Conservation (phyloP, 2,329 filamentous ascomycete genomes). For the Cyclaneusma minus region DNA sequence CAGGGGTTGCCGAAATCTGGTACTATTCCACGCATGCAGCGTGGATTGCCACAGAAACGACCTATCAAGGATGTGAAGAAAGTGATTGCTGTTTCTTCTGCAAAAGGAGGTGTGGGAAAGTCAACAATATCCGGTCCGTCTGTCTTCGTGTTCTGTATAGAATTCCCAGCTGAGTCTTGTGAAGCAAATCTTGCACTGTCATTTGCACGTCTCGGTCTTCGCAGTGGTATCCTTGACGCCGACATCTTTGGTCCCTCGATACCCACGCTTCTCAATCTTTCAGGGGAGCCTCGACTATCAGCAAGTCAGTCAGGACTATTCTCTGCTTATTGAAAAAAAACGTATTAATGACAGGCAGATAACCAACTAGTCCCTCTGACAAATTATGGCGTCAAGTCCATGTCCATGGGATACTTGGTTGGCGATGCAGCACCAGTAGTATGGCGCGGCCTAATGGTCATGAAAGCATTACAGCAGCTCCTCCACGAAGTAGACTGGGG, state of each 20-base stretch:
- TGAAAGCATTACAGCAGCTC: conserved; percentile 91
- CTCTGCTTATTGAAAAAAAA: conserved; percentile 1
- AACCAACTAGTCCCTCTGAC: conserved; percentile 76
- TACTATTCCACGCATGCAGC: conserved; percentile 58
- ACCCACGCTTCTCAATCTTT: conserved; percentile 73
- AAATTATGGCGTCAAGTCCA: conserved; percentile 92
- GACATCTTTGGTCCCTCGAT: conserved; percentile 96
- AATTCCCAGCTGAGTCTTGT: neutral
- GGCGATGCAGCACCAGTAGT: conserved; percentile 69
- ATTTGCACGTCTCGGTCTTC: conserved; percentile 67
- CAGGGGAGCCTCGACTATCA: conserved; percentile 63
- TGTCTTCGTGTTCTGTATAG: neutral
- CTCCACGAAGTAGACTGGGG: conserved; percentile 94
- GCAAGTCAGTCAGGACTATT: conserved; percentile 34
- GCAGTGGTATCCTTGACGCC: conserved; percentile 79
- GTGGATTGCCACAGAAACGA: conserved; percentile 66
- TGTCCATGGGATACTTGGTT: conserved; percentile 96
- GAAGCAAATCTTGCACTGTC: conserved; percentile 69
- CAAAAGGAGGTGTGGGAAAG: conserved; percentile 96
- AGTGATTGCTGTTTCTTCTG: conserved; percentile 91
- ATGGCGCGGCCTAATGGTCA: conserved; percentile 94
- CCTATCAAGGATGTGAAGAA: conserved; percentile 75
- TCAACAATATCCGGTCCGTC: conserved; percentile 69
- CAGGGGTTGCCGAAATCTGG: conserved; percentile 77
- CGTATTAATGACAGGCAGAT: conserved; percentile 27